These are phyloP conservation scores for Umbelopsis ramanniana DNA, from an alignment of 192 early-diverging fungal genomes.

Conservation along the genomic window DNA sequence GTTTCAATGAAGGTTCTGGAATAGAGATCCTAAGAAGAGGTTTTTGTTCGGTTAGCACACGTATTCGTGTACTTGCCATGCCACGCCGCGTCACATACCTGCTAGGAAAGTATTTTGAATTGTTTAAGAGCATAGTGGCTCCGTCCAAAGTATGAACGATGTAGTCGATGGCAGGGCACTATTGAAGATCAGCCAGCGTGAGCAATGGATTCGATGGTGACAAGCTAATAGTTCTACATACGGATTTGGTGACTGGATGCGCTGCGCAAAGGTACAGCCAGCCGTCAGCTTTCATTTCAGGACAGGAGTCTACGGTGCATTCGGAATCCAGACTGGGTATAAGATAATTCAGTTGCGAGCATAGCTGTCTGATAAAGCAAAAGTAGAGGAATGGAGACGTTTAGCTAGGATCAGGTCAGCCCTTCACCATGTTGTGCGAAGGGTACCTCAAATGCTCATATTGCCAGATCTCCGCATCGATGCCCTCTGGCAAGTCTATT, in stretches of 20 bases:
- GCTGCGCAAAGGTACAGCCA: constrained; percentile 94
- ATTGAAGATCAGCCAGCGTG: constrained; percentile 6
- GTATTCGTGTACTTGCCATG: neutral
- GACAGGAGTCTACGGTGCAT: constrained; percentile 77
- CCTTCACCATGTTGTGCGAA: no score
- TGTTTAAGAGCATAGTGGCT: constrained; percentile 81
- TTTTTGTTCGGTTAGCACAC: neutral
- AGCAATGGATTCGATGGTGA: neutral
- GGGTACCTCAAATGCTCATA: constrained; percentile 90
- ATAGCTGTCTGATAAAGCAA: constrained; percentile 67
- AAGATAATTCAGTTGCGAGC: constrained; percentile 82
- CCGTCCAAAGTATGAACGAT: constrained; percentile 92
- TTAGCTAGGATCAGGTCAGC: no score
- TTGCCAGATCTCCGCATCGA: constrained; percentile 77
- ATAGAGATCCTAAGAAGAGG: constrained; percentile 51
- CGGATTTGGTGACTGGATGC: constrained; percentile 75
- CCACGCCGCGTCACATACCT: constrained; percentile 51
- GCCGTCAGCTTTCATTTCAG: constrained; percentile 92
- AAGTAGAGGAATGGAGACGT: neutral
- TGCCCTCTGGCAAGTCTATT: constrained; percentile 62
- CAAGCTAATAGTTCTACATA: constrained; percentile 35
- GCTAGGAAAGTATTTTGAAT: constrained; percentile 75
- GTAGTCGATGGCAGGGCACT: constrained; percentile 93
- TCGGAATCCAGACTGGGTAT: constrained; percentile 73
- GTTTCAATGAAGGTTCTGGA: constrained; percentile 77